These are phyloP conservation scores for Alnus glutinosa DNA, from an alignment of 306 rosid genomes.

Conservation along the genomic window DNA sequence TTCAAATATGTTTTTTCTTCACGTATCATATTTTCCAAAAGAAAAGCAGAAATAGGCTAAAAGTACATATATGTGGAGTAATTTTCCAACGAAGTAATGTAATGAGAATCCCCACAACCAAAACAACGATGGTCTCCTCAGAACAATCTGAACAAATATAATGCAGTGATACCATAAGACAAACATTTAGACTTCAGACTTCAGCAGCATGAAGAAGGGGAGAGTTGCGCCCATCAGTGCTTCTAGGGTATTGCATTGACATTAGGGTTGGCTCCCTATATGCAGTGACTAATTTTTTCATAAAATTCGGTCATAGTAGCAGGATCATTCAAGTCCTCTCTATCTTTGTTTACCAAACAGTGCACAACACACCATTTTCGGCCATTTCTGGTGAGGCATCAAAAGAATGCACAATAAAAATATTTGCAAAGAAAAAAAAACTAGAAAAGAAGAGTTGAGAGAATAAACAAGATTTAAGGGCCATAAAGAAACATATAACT, in stretches of 20 bases:
- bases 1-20: too few relatives aligned
- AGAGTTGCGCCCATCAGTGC: constrained; percentile 37
- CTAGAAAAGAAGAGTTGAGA: constrained; percentile 5
- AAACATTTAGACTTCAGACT: constrained; percentile 20
- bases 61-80: too few relatives aligned
- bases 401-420: constrained; percentile 13
- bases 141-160: too few relatives aligned
- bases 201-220: constrained; percentile 56
- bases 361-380: constrained; percentile 35
- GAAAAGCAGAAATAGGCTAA: too few relatives aligned
- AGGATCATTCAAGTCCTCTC: constrained; percentile 52
- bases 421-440: background rate
- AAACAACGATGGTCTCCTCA: too few relatives aligned
- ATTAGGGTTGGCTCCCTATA: constrained; percentile 63
- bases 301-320: constrained; percentile 49
- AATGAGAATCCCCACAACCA: too few relatives aligned
- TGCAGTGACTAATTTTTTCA: constrained; percentile 48
- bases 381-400: background rate
- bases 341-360: constrained; percentile 76
- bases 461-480: background rate
- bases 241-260: constrained; percentile 42
- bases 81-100: too few relatives aligned
- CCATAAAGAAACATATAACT: constrained; percentile 3
- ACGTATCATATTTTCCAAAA: too few relatives aligned
- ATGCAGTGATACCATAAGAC: too few relatives aligned